Evolutionary conservation across 2,329 filamentous ascomycete genomes (phyloP).

Genomic region (Lasiodiplodia citricola): DNA sequence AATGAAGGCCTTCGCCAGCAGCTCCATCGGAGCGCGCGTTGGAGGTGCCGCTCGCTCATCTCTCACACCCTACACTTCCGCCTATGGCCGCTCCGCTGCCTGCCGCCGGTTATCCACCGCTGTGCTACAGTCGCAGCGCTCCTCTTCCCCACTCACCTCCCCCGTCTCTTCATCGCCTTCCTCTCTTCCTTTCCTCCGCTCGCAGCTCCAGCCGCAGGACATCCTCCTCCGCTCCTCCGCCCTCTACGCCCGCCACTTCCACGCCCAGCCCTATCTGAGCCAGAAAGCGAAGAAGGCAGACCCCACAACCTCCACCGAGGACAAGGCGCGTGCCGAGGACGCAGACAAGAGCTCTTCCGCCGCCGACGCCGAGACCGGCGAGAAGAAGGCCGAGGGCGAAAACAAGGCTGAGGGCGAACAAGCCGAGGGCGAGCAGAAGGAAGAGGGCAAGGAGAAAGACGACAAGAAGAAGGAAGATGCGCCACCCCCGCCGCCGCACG

Average conservation of each 20-base stretch:
- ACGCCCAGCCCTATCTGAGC: constrained; percentile 42
- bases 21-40: constrained; percentile 48
- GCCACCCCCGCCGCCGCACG: constrained; percentile 88
- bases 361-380: constrained; percentile 33
- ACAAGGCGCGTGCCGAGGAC: constrained; percentile 37
- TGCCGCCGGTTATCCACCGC: constrained; percentile 54
- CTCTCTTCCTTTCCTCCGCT: constrained; percentile 47
- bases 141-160: constrained; percentile 34
- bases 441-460: constrained; percentile 50
- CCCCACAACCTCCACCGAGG: constrained; percentile 25
- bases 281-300: constrained; percentile 42
- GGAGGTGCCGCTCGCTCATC: constrained; percentile 44
- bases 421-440: constrained; percentile 50
- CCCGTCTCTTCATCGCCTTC: constrained; percentile 32
- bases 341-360: constrained; percentile 47
- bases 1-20: constrained; percentile 52
- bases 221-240: constrained; percentile 48
- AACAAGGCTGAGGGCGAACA: constrained; percentile 56
- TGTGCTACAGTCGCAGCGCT: constrained; percentile 32
- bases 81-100: constrained; percentile 53
- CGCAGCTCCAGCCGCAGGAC: constrained; percentile 48
- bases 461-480: constrained; percentile 64
- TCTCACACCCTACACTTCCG: constrained; percentile 41
- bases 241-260: constrained; percentile 52
- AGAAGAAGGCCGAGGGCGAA: constrained; percentile 40